Evolutionary conservation across 176 grass and related monocot genomes (phyloP).

Genomic region (Oropetium thomaeum): DNA sequence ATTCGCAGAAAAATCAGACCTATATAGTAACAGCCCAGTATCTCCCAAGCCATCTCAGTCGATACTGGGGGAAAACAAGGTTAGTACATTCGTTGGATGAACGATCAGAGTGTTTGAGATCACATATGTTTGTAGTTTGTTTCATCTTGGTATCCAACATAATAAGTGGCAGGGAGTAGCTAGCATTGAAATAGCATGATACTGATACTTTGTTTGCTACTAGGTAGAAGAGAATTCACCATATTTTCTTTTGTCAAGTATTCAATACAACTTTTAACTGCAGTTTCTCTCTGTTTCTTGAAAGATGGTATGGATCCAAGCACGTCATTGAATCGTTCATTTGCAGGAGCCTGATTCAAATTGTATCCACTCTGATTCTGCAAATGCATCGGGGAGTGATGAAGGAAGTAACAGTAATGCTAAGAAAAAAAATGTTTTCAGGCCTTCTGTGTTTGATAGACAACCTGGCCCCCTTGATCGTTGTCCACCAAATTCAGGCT

Average conservation of each 20-base stretch:
- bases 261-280: background rate
- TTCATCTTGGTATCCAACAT: background rate
- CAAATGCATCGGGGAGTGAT: conserved; percentile 33
- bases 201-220: background rate
- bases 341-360: conserved; percentile 61
- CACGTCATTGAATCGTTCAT: conserved; percentile 12
- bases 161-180: background rate
- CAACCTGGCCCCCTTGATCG: conserved; percentile 51
- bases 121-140: background rate
- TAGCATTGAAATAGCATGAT: background rate
- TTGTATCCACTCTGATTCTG: conserved; percentile 45
- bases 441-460: conserved; percentile 61
- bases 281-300: background rate
- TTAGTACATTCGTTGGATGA: conserved; percentile 27
- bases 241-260: background rate
- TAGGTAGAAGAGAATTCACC: background rate
- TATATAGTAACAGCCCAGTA: conserved; percentile 58
- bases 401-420: conserved; percentile 38
- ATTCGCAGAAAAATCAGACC: conserved; percentile 48
- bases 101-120: background rate
- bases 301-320: background rate
- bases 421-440: conserved; percentile 77
- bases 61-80: conserved; percentile 49
- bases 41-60: conserved; percentile 75
- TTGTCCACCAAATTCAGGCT: conserved; percentile 54